Evolutionary conservation across 352 stramenopile species (phyloP).

Genomic region (Globisporangium heterothallicum): DNA sequence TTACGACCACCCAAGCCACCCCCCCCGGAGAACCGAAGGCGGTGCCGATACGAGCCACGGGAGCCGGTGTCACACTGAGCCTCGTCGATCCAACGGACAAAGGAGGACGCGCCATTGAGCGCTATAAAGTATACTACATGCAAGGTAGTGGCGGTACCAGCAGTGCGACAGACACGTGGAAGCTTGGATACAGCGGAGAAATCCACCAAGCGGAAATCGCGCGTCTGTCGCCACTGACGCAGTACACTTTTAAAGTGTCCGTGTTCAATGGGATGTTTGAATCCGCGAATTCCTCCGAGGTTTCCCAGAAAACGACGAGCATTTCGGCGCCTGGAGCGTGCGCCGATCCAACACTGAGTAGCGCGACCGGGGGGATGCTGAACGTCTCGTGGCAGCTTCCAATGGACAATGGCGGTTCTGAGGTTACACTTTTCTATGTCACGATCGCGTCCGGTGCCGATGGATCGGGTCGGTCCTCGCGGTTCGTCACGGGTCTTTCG

Average conservation of each 20-base stretch:
- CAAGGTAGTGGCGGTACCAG: too few relatives aligned
- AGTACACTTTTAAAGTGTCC: constrained; percentile 34
- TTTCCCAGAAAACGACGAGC: constrained; percentile 24
- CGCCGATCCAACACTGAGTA: constrained; percentile 9
- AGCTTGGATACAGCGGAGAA: constrained; percentile 22
- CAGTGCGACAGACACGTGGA: constrained; percentile 20
- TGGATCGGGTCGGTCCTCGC: constrained; percentile 18
- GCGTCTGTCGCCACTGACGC: constrained; percentile 17
- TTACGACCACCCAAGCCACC: constrained; percentile 25
- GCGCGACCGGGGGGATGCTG: constrained; percentile 39
- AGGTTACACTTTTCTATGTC: constrained; percentile 26
- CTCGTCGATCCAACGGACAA: constrained; percentile 43
- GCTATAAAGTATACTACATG: constrained; percentile 39
- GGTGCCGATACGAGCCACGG: constrained; percentile 21
- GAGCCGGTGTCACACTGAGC: constrained; percentile 40
- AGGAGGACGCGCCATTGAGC: constrained; percentile 31
- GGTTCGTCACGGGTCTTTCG: neutral
- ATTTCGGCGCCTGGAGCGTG: constrained; percentile 48
- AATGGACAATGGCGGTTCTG: constrained; percentile 28
- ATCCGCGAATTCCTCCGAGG: constrained; percentile 36
- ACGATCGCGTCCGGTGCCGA: constrained; percentile 22
- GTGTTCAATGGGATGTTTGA: constrained; percentile 40
- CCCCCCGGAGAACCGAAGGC: constrained; percentile 24
- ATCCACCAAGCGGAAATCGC: constrained; percentile 29
- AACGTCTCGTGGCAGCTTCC: constrained; percentile 38